Evolutionary conservation across 768 basidiomycete genomes (phyloP).

Genomic region (Kwoniella pini): DNA sequence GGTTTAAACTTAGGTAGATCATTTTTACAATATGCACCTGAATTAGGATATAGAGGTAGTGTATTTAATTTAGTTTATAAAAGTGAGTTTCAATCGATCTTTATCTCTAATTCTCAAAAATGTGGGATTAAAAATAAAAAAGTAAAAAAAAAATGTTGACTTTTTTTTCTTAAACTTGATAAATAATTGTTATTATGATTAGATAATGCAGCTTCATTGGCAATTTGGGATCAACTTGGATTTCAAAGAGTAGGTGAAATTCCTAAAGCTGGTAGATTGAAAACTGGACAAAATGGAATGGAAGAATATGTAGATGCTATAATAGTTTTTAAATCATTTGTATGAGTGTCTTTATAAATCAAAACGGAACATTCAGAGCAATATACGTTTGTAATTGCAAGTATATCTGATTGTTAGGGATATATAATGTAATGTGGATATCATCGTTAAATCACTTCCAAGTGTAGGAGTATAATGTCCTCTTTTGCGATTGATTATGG

Average conservation of each 20-base stretch:
- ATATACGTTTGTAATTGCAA: background rate
- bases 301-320: slow-evolving; percentile 90
- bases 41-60: slow-evolving; percentile 58
- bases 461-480: too few relatives aligned
- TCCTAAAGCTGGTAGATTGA: slow-evolving; percentile 64
- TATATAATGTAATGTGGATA: too few relatives aligned
- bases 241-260: slow-evolving; percentile 76
- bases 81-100: slow-evolving; percentile 51
- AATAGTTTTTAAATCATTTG: slow-evolving; percentile 78
- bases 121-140: too few relatives aligned
- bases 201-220: slow-evolving; percentile 65
- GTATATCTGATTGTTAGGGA: background rate
- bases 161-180: background rate
- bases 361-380: background rate
- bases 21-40: slow-evolving; percentile 77
- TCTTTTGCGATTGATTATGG: too few relatives aligned
- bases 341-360: too few relatives aligned
- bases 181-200: background rate
- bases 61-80: slow-evolving; percentile 90
- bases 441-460: too few relatives aligned
- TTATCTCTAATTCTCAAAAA: too few relatives aligned
- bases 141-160: too few relatives aligned
- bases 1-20: slow-evolving; percentile 73
- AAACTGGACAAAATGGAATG: slow-evolving; percentile 64
- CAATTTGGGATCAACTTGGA: slow-evolving; percentile 77